Conservation (phyloP, 176 grass and related monocot species). For the Bolboschoenus planiculmis region DNA sequence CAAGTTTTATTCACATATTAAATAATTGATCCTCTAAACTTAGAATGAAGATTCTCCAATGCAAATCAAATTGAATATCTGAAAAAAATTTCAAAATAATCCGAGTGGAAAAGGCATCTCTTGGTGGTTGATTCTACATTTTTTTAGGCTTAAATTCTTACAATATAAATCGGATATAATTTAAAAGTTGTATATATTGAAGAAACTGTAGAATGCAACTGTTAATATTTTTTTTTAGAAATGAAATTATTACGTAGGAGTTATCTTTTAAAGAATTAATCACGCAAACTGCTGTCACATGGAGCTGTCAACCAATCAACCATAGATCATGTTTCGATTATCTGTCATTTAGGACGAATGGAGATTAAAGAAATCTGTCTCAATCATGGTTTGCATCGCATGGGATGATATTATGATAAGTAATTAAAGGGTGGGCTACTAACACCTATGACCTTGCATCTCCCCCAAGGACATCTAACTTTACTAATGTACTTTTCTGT, state of each 20-base stretch:
- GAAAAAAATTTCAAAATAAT: neutral
- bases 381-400: constrained; percentile 58
- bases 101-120: neutral
- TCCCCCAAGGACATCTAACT: constrained; percentile 9
- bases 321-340: constrained; percentile 12
- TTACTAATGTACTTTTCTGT: neutral
- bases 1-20: no score
- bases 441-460: constrained; percentile 27
- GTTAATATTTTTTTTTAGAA: neutral
- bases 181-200: neutral
- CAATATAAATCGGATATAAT: neutral
- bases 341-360: constrained; percentile 13
- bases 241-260: neutral
- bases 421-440: constrained; percentile 30
- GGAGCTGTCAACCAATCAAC: constrained; percentile 21
- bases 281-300: neutral
- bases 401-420: constrained; percentile 10
- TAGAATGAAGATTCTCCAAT: neutral
- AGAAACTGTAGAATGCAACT: neutral
- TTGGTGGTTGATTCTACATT: neutral
- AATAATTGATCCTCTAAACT: no score
- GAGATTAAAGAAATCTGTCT: constrained; percentile 30
- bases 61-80: neutral
- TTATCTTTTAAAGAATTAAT: neutral
- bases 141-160: neutral